phyloP scores from a whole-genome alignment of 495 filamentous ascomycete genomes.

The Penicillium mononematosum region DNA sequence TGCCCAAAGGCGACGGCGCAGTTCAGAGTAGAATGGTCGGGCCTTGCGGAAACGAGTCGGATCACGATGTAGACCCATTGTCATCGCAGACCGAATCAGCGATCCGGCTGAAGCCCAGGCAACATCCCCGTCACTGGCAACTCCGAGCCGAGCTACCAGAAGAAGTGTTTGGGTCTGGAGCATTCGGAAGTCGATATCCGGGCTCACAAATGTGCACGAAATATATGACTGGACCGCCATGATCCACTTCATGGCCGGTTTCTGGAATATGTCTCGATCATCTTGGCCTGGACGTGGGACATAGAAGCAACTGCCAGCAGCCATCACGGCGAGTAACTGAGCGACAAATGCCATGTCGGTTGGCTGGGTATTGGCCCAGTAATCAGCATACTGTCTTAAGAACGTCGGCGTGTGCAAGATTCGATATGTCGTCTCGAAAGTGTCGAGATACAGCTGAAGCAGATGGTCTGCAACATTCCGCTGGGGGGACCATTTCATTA shows the following conservation, averaged over 20 bases:
- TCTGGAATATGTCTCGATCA: conserved; percentile 32
- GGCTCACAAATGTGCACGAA: conserved; percentile 50
- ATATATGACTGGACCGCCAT: conserved; percentile 57
- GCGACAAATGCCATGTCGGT: conserved; percentile 38
- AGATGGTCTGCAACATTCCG: conserved; percentile 51
- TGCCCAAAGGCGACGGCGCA: conserved; percentile 60
- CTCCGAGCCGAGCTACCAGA: conserved; percentile 52
- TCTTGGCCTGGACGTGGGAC: conserved; percentile 17
- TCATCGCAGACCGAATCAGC: conserved; percentile 55
- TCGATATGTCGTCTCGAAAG: conserved; percentile 56
- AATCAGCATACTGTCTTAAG: conserved; percentile 49
- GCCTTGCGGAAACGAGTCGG: conserved; percentile 51
- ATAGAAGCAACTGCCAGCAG: conserved; percentile 52
- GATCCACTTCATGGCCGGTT: conserved; percentile 49
- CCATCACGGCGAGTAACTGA: conserved; percentile 54
- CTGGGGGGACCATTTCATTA: conserved; percentile 49
- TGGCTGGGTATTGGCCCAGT: conserved; percentile 44
- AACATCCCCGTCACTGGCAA: conserved; percentile 52
- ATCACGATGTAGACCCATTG: conserved; percentile 59
- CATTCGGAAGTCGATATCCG: conserved; percentile 48
- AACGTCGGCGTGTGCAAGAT: conserved; percentile 61
- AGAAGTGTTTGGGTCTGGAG: conserved; percentile 56
- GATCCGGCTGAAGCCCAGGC: conserved; percentile 57
- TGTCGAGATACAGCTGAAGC: conserved; percentile 53
- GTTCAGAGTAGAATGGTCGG: conserved; percentile 47